A percentile compares a stretch with the other conserved stretches of the same genome.
Conservation (phyloP, 768 basidiomycete species). For the Melanogaster broomeanus region DNA sequence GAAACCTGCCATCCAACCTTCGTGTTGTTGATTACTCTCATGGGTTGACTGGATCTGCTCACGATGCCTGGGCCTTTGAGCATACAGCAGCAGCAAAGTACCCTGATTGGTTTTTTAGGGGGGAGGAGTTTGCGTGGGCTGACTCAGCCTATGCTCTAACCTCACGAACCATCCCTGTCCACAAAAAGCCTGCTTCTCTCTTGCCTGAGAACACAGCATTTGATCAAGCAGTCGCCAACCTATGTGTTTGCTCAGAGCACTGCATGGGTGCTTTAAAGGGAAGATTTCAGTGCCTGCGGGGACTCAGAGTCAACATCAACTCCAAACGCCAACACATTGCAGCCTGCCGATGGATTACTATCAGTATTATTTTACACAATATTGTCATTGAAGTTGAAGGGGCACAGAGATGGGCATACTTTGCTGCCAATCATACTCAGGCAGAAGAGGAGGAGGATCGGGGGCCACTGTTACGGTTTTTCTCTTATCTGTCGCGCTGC, state of each 20-base stretch:
- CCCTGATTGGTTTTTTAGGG: constrained; percentile 24
- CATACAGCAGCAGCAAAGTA: constrained; percentile 27
- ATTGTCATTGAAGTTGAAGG: neutral
- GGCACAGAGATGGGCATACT: neutral
- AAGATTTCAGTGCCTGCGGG: neutral
- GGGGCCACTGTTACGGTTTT: too few relatives aligned
- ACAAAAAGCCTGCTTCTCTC: constrained; percentile 32
- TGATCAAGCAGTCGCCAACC: constrained; percentile 11
- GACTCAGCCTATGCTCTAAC: constrained; percentile 30
- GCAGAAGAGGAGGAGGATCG: neutral
- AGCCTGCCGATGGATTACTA: neutral
- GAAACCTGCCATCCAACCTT: constrained; percentile 13
- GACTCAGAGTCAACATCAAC: neutral
- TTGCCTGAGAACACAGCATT: constrained; percentile 28
- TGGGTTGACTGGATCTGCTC: constrained; percentile 36
- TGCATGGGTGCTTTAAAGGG: neutral
- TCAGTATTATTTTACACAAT: neutral
- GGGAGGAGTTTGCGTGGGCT: constrained; percentile 24
- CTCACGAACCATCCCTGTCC: constrained; percentile 29
- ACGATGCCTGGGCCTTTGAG: constrained; percentile 37
- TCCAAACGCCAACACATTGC: neutral
- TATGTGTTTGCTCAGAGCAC: neutral
- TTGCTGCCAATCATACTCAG: neutral
- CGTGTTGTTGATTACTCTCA: constrained; percentile 34
- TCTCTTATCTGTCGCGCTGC: too few relatives aligned